Conservation (phyloP, 441 rosid species). For the Jatropha podagrica region DNA sequence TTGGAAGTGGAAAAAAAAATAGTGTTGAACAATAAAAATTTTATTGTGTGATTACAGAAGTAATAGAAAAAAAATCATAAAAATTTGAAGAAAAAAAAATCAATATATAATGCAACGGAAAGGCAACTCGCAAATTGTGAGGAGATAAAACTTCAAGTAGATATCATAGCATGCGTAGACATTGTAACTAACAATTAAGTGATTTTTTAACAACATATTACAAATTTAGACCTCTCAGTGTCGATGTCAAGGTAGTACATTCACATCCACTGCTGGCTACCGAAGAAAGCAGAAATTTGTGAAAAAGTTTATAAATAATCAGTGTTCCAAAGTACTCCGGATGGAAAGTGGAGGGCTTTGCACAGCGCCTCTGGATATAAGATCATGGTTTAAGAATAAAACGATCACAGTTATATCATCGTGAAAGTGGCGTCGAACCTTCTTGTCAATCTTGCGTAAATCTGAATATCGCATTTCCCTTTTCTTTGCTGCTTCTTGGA, state of each 20-base stretch:
- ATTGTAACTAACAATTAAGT: background rate
- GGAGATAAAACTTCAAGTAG: background rate
- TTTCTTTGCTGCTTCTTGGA: conserved; percentile 86
- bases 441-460: conserved; percentile 74
- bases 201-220: background rate
- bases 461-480: conserved; percentile 87
- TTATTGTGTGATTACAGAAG: no score
- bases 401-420: conserved; percentile 87
- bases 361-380: conserved; percentile 48
- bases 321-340: conserved; percentile 59
- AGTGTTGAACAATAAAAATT: no score
- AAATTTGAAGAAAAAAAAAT: no score
- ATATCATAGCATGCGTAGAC: background rate
- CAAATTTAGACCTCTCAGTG: background rate
- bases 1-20: no score
- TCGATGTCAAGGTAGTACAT: background rate
- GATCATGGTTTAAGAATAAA: conserved; percentile 76
- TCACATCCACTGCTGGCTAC: background rate
- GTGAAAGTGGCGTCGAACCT: conserved; percentile 86
- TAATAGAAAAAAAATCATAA: no score
- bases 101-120: background rate
- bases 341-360: conserved; percentile 56
- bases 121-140: background rate
- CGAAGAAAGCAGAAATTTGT: conserved; percentile 18
- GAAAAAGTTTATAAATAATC: conserved; percentile 17